Conservation (phyloP, 352 stramenopile genomes). For the Blastocystis sp. region DNA sequence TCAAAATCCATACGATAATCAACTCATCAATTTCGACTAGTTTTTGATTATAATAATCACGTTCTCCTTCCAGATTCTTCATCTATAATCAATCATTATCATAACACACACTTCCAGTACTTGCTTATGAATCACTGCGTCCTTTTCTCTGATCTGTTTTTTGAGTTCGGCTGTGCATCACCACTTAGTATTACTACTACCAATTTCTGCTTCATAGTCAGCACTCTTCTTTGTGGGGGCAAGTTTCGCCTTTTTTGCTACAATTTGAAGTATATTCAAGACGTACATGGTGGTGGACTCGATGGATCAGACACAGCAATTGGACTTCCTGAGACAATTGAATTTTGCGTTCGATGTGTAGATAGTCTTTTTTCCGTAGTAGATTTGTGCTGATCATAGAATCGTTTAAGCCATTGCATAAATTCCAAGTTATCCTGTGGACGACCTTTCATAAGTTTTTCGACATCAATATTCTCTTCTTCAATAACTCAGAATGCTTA, state of each 20-base stretch:
- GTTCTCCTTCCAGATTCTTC: conserved; percentile 81
- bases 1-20: conserved; percentile 65
- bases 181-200: conserved; percentile 51
- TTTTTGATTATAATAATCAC: conserved; percentile 99
- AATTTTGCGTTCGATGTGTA: background rate
- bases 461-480: conserved; percentile 86
- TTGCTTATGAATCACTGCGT: conserved; percentile 62
- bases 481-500: conserved; percentile 48
- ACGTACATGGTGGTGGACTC: background rate
- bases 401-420: conserved; percentile 94
- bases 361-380: conserved; percentile 52
- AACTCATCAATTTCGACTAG: conserved; percentile 91
- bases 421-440: conserved; percentile 99
- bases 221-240: background rate
- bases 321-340: background rate
- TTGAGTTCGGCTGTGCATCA: conserved; percentile 69
- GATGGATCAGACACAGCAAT: background rate
- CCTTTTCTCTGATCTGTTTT: conserved; percentile 70
- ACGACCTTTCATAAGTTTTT: conserved; percentile 92
- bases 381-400: conserved; percentile 75
- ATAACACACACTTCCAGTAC: background rate
- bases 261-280: background rate
- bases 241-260: conserved; percentile 12
- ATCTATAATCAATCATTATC: conserved; percentile 66
- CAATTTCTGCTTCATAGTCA: background rate